Conservation (phyloP, 805 yeast genomes). For the Metschnikowia borealis region DNA sequence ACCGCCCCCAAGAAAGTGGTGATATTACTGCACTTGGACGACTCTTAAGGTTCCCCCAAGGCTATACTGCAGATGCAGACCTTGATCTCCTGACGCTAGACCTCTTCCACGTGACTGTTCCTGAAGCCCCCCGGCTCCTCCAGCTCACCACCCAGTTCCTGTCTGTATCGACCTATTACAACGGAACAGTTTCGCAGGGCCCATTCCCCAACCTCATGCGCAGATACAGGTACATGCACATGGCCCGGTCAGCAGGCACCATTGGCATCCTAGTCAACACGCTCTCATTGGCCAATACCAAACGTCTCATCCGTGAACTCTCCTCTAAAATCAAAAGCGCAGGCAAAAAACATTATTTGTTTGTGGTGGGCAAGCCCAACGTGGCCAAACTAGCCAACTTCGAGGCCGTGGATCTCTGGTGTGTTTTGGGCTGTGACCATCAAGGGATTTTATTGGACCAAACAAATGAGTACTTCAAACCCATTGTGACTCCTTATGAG, state of each 20-base stretch:
- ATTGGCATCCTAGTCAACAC: constrained; percentile 90
- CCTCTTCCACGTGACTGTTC: constrained; percentile 66
- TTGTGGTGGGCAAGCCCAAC: constrained; percentile 97
- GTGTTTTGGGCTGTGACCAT: constrained; percentile 89
- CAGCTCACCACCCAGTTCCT: constrained; percentile 69
- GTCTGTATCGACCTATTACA: constrained; percentile 44
- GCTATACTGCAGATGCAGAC: background rate
- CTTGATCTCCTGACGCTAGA: constrained; percentile 42
- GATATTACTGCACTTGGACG: constrained; percentile 17
- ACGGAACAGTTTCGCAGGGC: constrained; percentile 46
- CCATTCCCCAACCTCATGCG: constrained; percentile 79
- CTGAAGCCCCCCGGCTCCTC: constrained; percentile 75
- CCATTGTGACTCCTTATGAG: constrained; percentile 93
- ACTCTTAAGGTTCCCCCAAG: background rate
- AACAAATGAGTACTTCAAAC: constrained; percentile 76
- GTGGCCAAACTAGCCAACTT: constrained; percentile 96
- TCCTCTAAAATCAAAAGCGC: constrained; percentile 60
- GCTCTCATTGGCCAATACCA: constrained; percentile 72
- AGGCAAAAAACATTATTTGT: constrained; percentile 87
- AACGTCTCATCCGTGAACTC: constrained; percentile 58
- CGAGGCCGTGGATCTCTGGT: constrained; percentile 93
- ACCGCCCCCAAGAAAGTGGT: constrained; percentile 19
- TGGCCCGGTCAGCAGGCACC: constrained; percentile 88
- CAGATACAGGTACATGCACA: constrained; percentile 80
- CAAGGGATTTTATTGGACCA: constrained; percentile 87